Conservation (phyloP, 768 basidiomycete genomes). For the Chalciporus chontae region DNA sequence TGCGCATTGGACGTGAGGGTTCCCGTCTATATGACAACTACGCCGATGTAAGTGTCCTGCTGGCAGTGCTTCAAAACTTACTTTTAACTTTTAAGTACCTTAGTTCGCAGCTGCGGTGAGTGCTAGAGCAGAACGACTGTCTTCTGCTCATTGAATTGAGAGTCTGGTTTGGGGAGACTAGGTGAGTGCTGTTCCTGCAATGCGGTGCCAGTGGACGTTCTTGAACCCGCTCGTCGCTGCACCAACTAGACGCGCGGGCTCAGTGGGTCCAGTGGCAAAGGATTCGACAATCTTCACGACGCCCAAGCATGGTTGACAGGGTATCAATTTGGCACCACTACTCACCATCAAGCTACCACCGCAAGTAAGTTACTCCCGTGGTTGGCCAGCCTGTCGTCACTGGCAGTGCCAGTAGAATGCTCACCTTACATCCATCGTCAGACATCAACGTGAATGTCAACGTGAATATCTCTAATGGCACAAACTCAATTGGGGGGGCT, state of each 20-base stretch:
- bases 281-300: conserved; percentile 29
- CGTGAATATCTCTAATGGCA: conserved; percentile 11
- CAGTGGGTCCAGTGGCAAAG: conserved; percentile 32
- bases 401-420: neutral
- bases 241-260: conserved; percentile 24
- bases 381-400: no score
- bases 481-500: neutral
- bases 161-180: no score
- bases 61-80: neutral
- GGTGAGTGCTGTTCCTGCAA: conserved; percentile 11
- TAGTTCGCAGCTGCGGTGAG: conserved; percentile 27
- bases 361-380: conserved; percentile 15
- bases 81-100: neutral
- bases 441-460: conserved; percentile 23
- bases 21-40: conserved; percentile 30
- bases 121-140: no score
- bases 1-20: conserved; percentile 33
- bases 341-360: neutral
- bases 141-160: no score
- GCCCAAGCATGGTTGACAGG: conserved; percentile 23
- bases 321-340: conserved; percentile 14
- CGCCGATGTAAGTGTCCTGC: conserved; percentile 21
- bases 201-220: neutral
- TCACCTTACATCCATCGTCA: neutral
- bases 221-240: neutral